Conservation (phyloP, 345 rosid genomes). For the Gossypioides kirkii region DNA sequence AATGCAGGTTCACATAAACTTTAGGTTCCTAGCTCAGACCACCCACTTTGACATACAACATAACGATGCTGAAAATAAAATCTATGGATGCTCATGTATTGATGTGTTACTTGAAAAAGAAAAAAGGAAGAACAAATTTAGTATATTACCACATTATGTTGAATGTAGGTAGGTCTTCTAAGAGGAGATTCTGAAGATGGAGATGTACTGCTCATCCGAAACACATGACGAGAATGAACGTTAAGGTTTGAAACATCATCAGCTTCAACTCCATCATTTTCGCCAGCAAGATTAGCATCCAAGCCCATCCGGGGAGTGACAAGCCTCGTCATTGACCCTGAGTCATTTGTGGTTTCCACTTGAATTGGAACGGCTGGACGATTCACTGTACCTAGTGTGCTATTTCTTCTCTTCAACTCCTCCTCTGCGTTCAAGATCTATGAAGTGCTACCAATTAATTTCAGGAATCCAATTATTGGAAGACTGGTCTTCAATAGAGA, state of each 20-base stretch:
- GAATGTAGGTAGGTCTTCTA: constrained; percentile 57
- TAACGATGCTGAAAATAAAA: not conserved
- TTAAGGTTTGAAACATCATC: constrained; percentile 58
- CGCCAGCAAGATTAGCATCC: constrained; percentile 54
- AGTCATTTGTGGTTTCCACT: constrained; percentile 64
- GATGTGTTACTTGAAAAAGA: not conserved
- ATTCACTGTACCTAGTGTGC: constrained; percentile 37
- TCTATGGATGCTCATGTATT: not conserved
- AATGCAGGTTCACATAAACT: not conserved
- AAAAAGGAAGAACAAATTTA: not conserved
- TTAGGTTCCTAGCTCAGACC: not conserved
- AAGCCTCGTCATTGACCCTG: constrained; percentile 52
- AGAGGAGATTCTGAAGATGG: constrained; percentile 86
- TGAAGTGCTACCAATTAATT: constrained; percentile 3
- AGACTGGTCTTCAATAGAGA: not conserved
- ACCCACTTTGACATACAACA: not conserved
- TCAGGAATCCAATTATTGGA: not conserved
- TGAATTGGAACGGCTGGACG: constrained; percentile 60
- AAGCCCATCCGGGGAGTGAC: constrained; percentile 51
- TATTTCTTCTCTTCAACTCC: constrained; percentile 68
- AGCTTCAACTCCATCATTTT: constrained; percentile 67
- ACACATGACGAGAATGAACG: constrained; percentile 45
- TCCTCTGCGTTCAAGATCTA: constrained; percentile 74
- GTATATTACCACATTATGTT: constrained; percentile 48
- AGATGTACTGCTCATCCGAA: constrained; percentile 72